Evolutionary conservation across 2,329 filamentous ascomycete genomes (phyloP).

Genomic region (Phaeosphaeria sp.): DNA sequence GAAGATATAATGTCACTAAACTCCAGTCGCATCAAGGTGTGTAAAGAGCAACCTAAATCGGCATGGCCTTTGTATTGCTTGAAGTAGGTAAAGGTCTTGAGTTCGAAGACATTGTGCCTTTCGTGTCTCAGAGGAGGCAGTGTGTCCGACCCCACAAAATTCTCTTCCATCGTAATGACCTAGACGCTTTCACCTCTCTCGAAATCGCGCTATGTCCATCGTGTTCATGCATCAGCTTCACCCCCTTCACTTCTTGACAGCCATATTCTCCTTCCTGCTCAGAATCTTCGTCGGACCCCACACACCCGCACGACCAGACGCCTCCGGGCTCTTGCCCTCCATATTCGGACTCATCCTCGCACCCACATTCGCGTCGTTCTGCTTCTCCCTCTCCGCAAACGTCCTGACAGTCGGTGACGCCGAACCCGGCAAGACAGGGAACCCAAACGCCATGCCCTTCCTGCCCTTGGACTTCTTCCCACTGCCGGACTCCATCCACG

Average conservation of each 20-base stretch:
- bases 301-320: conserved; percentile 27
- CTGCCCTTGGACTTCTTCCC: conserved; percentile 23
- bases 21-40: too few relatives aligned
- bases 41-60: too few relatives aligned
- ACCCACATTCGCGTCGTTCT: conserved; percentile 4
- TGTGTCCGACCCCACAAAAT: too few relatives aligned
- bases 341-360: conserved; percentile 14
- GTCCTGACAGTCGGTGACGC: conserved; percentile 12
- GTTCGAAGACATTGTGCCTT: too few relatives aligned
- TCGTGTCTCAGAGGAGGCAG: too few relatives aligned
- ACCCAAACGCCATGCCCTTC: conserved; percentile 8
- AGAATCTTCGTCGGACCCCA: conserved; percentile 38
- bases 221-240: background rate
- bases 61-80: too few relatives aligned
- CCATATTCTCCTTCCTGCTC: conserved; percentile 25
- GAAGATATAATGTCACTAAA: too few relatives aligned
- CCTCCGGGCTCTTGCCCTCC: conserved; percentile 10
- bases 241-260: background rate
- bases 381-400: conserved; percentile 16
- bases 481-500: conserved; percentile 26
- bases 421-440: conserved; percentile 1
- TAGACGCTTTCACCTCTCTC: background rate
- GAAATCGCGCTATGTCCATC: background rate
- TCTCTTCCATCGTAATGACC: background rate
- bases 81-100: too few relatives aligned